phyloP scores from a whole-genome alignment of 805 yeast species.

The Yamadazyma sp. region DNA sequence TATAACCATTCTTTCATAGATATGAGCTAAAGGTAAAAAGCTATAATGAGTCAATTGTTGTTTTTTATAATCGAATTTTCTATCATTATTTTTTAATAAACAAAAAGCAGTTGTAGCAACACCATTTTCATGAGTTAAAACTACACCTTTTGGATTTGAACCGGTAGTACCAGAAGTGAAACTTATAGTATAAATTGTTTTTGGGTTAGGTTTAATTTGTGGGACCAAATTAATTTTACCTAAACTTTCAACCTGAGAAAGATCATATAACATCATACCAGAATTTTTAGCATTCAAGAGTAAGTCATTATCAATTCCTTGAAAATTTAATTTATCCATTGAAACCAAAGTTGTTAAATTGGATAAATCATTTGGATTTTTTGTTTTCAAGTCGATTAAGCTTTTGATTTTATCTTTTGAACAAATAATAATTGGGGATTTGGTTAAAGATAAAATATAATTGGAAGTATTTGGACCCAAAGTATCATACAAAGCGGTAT shows the following conservation, averaged over 20 bases:
- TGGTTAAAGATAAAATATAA: constrained; percentile 59
- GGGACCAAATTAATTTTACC: constrained; percentile 29
- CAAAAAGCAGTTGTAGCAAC: constrained; percentile 45
- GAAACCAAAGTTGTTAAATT: constrained; percentile 33
- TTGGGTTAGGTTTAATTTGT: constrained; percentile 47
- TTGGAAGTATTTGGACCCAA: constrained; percentile 56
- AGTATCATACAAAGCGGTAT: constrained; percentile 30
- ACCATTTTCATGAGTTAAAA: constrained; percentile 48
- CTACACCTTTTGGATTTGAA: constrained; percentile 64
- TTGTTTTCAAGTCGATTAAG: constrained; percentile 27
- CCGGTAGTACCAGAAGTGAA: constrained; percentile 81
- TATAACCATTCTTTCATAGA: constrained; percentile 50
- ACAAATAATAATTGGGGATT: constrained; percentile 49
- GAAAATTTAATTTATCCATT: constrained; percentile 38
- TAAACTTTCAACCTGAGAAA: constrained; percentile 28
- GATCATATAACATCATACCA: constrained; percentile 23
- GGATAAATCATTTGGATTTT: constrained; percentile 21
- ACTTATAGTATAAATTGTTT: constrained; percentile 53
- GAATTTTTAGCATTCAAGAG: constrained; percentile 17
- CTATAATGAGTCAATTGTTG: constrained; percentile 18
- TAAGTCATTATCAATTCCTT: constrained; percentile 16
- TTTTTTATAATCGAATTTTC: constrained; percentile 15
- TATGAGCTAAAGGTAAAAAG: constrained; percentile 59
- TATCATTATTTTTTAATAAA: constrained; percentile 19
- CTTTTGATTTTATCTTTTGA: constrained; percentile 29